Base-by-base conservation (phyloP, 2,329 filamentous ascomycete species). In the Trichoderma koningii region DNA sequence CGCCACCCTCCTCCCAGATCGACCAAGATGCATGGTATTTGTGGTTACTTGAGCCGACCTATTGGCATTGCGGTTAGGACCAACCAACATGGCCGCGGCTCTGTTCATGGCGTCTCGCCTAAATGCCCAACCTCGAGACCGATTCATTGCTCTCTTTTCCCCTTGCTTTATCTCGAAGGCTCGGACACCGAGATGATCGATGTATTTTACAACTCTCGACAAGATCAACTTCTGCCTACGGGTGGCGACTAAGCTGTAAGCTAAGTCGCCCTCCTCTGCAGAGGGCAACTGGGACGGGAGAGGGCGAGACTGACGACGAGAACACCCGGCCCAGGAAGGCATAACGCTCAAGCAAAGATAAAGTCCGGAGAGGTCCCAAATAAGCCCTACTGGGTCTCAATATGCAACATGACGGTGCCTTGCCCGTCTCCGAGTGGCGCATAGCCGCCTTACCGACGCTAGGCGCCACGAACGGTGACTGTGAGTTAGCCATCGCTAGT, bases 401-500 rank as follows among this genome's bases (percentile, higher is more conserved):
- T 34, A 57, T 38, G 55, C 55, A n/a, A 23, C 55, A 28, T 57
- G 14, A 28, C 55, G 42, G 55, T 26, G n/a, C 17, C 21, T 57
- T 17, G 17, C 34, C 21, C 21, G 21, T n/a, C 7, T 61, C 47
- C 47, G 23, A 44, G 26, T 28, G 26, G n/a, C 28, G 26, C 23
- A 62, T 52, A 51, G 50, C 57, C 48, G 55, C 42, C 38, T 61
- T 42, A 14, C 57, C 28, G 26, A 17, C 47, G 48, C 57, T 23
- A 47, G 55, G 26, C 57, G 57, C 57, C 14, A 56, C 41, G 26
- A n/a, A 34, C 50, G 15, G 17, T 7, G 23, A 30, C 48, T 15
- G 26, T 12, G 21, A 17, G 21, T 14, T 38, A 38, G 34, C 34
- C 5, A 55, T 7, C 9, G 30, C 30, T 28, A 28, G 47, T 50